Conservation (phyloP, 257 asterid genomes). For the Nicotiana paniculata region DNA sequence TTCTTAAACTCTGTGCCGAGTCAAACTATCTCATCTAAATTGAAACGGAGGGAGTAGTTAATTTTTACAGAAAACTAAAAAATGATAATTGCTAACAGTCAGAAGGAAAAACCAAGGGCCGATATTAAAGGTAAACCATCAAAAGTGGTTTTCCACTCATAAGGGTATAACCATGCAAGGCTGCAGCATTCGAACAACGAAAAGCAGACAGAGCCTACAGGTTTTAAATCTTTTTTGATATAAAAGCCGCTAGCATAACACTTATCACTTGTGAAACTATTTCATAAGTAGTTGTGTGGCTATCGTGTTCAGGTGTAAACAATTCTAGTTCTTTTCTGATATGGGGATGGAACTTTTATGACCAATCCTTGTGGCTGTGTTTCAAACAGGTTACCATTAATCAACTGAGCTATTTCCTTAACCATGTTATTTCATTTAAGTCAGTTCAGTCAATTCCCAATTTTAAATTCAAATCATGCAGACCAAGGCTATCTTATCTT, state of each 20-base stretch:
- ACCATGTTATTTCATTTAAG: neutral
- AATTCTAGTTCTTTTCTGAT: neutral
- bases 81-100: neutral
- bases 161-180: neutral
- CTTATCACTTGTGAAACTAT: neutral
- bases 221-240: neutral
- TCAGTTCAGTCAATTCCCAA: neutral
- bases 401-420: neutral
- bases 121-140: neutral
- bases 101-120: neutral
- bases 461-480: neutral
- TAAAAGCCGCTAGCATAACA: neutral
- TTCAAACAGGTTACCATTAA: neutral
- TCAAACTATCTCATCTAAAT: no score
- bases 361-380: neutral
- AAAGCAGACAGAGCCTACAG: neutral
- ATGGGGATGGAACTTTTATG: neutral
- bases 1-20: no score
- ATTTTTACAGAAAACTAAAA: neutral
- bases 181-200: neutral
- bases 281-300: neutral
- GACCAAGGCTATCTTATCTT: neutral
- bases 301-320: neutral
- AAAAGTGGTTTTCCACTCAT: neutral
- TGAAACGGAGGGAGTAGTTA: no score